These are phyloP conservation scores for Penicillium pancosmium DNA, from an alignment of 495 filamentous ascomycete species.

Conservation along the genomic window DNA sequence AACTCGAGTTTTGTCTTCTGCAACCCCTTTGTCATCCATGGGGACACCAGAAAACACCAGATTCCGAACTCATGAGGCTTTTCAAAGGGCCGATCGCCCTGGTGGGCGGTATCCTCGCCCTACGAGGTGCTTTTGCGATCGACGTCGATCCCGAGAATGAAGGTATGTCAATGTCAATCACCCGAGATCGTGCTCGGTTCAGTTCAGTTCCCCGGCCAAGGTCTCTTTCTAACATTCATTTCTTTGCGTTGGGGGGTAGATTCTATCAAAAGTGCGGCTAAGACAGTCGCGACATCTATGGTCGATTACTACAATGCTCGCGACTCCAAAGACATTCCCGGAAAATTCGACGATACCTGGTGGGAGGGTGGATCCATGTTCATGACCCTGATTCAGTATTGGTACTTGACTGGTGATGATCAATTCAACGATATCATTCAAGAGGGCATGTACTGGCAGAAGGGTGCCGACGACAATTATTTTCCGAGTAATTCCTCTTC, in stretches of 20 bases:
- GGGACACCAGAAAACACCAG: neutral
- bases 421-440: constrained; percentile 52
- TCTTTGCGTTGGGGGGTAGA: constrained; percentile 42
- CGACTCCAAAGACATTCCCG: constrained; percentile 60
- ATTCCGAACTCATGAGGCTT: constrained; percentile 1
- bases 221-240: neutral
- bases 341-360: constrained; percentile 62
- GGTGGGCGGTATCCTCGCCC: neutral
- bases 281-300: constrained; percentile 60
- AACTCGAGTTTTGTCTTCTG: neutral
- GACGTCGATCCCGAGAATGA: constrained; percentile 4
- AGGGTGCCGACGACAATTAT: constrained; percentile 48
- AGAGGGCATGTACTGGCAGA: constrained; percentile 51
- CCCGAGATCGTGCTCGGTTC: neutral
- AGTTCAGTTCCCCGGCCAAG: too few species aligned
- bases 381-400: constrained; percentile 52
- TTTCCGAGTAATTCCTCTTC: constrained; percentile 45
- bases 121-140: neutral
- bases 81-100: neutral
- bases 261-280: constrained; percentile 65
- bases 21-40: neutral
- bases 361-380: constrained; percentile 74
- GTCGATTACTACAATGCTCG: constrained; percentile 70
- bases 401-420: constrained; percentile 56
- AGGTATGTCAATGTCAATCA: constrained; percentile 4